Conservation (phyloP, 2,329 filamentous ascomycete species). For the Lachnellula hyalina region DNA sequence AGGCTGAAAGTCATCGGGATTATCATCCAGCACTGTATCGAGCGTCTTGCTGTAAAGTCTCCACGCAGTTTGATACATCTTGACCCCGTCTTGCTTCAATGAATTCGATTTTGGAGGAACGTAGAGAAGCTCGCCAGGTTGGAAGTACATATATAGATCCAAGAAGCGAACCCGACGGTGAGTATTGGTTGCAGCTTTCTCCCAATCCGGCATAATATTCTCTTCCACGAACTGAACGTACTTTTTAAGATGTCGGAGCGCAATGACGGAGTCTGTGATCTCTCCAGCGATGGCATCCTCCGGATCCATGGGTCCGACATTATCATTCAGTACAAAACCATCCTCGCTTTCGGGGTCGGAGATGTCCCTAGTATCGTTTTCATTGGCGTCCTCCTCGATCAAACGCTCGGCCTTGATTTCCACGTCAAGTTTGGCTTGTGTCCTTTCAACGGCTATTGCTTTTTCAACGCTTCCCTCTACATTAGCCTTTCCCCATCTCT, state of each 20-base stretch:
- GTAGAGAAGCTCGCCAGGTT: constrained; percentile 5
- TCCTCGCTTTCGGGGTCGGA: not conserved
- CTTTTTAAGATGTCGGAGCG: not conserved
- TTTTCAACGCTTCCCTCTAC: too few species aligned
- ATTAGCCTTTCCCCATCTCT: too few species aligned
- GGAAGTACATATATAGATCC: constrained; percentile 13
- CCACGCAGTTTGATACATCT: not conserved
- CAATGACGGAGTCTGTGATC: not conserved
- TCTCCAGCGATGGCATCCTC: not conserved
- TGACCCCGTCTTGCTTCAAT: not conserved
- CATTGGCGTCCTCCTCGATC: not conserved
- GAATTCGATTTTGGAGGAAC: not conserved
- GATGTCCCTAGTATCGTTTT: not conserved
- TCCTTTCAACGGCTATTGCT: not conserved
- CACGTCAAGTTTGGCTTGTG: not conserved
- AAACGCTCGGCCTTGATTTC: not conserved
- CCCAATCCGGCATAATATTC: constrained; percentile 1
- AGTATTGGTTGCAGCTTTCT: not conserved
- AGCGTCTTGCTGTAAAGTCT: not conserved
- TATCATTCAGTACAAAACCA: not conserved
- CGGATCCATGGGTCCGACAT: not conserved
- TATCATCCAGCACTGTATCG: not conserved
- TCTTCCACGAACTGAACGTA: constrained; percentile 8
- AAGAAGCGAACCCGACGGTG: constrained; percentile 4
- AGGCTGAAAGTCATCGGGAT: not conserved